phyloP scores from a whole-genome alignment of 257 asterid genomes.

The Linaria vulgaris region DNA sequence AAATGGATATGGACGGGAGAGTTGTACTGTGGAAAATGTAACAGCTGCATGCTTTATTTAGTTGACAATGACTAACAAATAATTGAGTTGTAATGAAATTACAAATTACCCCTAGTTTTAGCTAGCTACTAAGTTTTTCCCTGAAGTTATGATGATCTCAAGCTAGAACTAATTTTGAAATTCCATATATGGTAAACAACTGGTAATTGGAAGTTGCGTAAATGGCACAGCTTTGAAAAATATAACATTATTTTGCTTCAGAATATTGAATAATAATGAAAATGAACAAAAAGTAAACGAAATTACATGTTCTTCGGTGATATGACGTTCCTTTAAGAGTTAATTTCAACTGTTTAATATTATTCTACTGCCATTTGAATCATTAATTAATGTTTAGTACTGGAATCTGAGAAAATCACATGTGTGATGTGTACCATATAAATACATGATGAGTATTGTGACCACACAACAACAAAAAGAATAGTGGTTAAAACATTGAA shows the following conservation, averaged over 20 bases:
- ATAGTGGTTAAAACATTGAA: no score
- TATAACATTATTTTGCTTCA: no score
- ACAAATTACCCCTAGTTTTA: slow-evolving; percentile 24
- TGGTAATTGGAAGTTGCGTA: not conserved
- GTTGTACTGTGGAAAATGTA: slow-evolving; percentile 8
- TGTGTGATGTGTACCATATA: not conserved
- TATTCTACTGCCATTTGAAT: no score
- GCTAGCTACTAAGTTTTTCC: not conserved
- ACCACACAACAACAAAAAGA: no score
- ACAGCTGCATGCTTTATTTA: not conserved
- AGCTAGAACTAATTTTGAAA: not conserved
- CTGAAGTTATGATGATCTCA: slow-evolving; percentile 4
- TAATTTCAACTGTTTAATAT: no score
- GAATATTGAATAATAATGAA: no score
- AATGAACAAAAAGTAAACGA: no score
- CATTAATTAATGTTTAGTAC: no score
- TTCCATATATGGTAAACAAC: not conserved
- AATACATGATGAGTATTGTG: no score
- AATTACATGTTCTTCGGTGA: no score
- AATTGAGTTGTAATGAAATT: slow-evolving; percentile 29
- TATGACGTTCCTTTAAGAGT: no score
- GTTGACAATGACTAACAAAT: slow-evolving; percentile 27
- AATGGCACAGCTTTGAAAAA: slow-evolving; percentile 11
- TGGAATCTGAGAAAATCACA: no score
- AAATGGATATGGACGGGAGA: slow-evolving; percentile 15